phyloP scores from a whole-genome alignment of 192 early-diverging fungal species.

The Geranomyces michiganensis region DNA sequence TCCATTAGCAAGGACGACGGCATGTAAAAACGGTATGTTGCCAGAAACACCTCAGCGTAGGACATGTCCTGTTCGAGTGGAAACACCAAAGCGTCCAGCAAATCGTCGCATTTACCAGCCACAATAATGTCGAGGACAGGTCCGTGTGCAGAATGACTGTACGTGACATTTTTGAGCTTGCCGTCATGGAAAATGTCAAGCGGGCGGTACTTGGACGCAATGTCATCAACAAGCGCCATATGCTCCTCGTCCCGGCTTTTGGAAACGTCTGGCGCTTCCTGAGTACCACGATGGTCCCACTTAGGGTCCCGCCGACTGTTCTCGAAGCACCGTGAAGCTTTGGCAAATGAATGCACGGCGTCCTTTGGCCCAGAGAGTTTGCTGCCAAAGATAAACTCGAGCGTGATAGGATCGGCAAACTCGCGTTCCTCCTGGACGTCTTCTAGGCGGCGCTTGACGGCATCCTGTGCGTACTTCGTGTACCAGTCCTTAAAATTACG shows the following conservation, averaged over 20 bases:
- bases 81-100: constrained; percentile 55
- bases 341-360: constrained; percentile 39
- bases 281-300: constrained; percentile 28
- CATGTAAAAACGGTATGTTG: constrained; percentile 56
- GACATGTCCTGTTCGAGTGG: constrained; percentile 56
- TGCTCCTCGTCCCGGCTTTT: neutral
- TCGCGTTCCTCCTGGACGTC: constrained; percentile 12
- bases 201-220: constrained; percentile 21
- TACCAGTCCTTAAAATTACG: constrained; percentile 36
- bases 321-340: constrained; percentile 39
- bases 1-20: constrained; percentile 38
- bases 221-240: constrained; percentile 21
- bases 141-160: constrained; percentile 18
- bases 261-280: constrained; percentile 22
- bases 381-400: constrained; percentile 27
- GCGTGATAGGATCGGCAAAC: constrained; percentile 29
- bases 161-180: constrained; percentile 27
- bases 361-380: constrained; percentile 8
- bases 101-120: constrained; percentile 34
- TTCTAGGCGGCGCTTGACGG: constrained; percentile 19
- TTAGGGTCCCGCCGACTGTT: constrained; percentile 24
- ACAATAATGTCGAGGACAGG: constrained; percentile 38
- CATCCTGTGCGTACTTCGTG: constrained; percentile 16
- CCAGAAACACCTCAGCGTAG: constrained; percentile 60
- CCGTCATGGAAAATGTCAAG: constrained; percentile 40